Evolutionary conservation across 2,329 filamentous ascomycete species (phyloP), one percentile per base, ranked within the genome.

Genomic region (Rhytidhysteron rufulum): DNA sequence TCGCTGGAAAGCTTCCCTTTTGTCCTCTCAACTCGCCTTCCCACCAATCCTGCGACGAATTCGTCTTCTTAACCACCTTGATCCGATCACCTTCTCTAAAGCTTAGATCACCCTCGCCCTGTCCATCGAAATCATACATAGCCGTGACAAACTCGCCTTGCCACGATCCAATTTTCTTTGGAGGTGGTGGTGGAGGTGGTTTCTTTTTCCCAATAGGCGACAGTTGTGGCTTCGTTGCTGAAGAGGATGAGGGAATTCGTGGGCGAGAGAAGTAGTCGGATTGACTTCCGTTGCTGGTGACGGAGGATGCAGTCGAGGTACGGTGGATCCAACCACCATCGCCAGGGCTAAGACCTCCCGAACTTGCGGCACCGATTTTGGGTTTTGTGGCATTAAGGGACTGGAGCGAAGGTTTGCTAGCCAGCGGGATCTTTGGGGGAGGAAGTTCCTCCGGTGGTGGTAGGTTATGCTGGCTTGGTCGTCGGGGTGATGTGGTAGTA

Each of bases 21-120:
- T 71, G 62, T 0, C 87, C 87, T 30, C 72, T 71, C 11, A 90
- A 48, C 63, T 93, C 86, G 10, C 88, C 88, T 46, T 87, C 79
- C 88, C 88, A 94, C 87, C 88, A 94, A 59, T 93, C 88, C 65
- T 93, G 85, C 17, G 80, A 83, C 45, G 83, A 88, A 5, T 80
- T 77, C 2, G 88, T 93, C 69, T 85, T 88, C 69, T 86, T 86
- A 22, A 89, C 58, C 3, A 94, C 82, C 33, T 75, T 79, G 51
- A 94, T 94, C 36, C 77, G 73, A 55, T 93, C 88, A 2, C 87
- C 88, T 62, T 90, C 85, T 21, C 73, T 72, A 58, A 94, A 94
- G 2, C 75, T 75, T 37, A 94, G 60, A 60, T 94, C 88, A 0
- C 85, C 86, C 2, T 69, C 63, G 5, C 76, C 78, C 55, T 89